Evolutionary conservation across 495 filamentous ascomycete species (phyloP), one percentile per base, ranked within the genome.

Genomic region (Penicillium odoratum): DNA sequence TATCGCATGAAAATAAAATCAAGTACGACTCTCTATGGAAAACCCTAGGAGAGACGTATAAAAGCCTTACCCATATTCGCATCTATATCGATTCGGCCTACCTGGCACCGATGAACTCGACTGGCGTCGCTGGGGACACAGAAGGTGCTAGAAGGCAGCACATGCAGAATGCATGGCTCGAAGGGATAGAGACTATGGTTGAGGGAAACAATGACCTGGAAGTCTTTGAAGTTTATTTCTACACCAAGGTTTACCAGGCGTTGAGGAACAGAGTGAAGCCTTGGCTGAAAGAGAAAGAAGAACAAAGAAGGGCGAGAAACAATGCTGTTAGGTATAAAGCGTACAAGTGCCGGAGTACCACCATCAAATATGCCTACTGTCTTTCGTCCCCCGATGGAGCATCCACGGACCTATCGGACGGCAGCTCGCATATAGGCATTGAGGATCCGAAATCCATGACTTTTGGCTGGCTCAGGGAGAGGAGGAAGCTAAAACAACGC

Each of bases 141-240:
- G 46, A 48, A n/a, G 16, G 13, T 7, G 43, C 1, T 1, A 48
- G 28, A n/a, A 29, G 21, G 28, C 21, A 48, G 9, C 8, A 30
- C 15, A 48, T 30, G 6, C 46, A 48, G 11, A 5, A 30, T 30
- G 28, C 25, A 31, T 48, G 46, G 46, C 11, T 48, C 0, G 46
- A 48, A 4, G 46, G 46, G 3, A 33, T 48, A 16, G 46, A 48
- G 28, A n/a, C 25, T n/a, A 31, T 48, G 46, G 28, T 48, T 8
- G 28, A 48, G 28, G 46, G 10, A 15, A 48, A 48, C 8, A 8
- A 16, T 16, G 30, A 43, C 16, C 38, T 57, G 29, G 40, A 51
- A 13, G 48, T 51, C 3, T 51, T 57, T 21, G 48, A 57, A 29
- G 16, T 57, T 7, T 45, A 57, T 52, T 36, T 57, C 31, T 44